Conservation (phyloP, 257 asterid species). For the Nicotiana benthamiana region DNA sequence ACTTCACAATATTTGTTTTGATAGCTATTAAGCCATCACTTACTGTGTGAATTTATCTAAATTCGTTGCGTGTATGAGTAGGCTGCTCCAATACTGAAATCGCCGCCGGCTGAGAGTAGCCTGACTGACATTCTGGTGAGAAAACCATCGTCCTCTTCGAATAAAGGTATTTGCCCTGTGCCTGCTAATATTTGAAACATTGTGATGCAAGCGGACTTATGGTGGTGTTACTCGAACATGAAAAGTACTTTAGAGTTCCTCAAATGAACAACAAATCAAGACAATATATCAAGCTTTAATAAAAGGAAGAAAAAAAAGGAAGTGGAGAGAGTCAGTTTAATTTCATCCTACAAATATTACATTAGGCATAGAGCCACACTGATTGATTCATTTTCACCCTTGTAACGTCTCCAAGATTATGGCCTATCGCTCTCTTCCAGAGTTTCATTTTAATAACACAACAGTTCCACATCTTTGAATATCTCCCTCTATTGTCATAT, state of each 20-base stretch:
- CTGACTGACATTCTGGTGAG: constrained; percentile 80
- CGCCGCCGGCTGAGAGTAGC: constrained; percentile 71
- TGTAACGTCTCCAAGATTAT: neutral
- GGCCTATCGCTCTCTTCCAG: neutral
- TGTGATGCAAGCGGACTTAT: neutral
- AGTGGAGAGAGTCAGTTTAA: neutral
- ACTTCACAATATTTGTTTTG: neutral
- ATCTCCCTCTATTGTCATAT: neutral
- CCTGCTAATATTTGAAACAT: neutral
- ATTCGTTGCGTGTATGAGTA: constrained; percentile 13
- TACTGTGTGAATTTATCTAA: neutral
- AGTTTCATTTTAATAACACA: neutral
- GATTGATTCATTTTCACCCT: neutral
- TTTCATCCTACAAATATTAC: neutral
- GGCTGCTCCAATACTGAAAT: constrained; percentile 74
- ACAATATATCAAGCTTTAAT: neutral
- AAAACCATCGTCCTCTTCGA: constrained; percentile 53
- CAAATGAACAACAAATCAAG: neutral
- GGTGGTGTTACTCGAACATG: neutral
- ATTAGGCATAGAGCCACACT: neutral
- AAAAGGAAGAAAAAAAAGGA: neutral
- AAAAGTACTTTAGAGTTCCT: neutral
- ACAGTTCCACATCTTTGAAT: neutral
- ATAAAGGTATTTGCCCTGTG: constrained; percentile 35
- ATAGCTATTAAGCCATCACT: neutral